Evolutionary conservation across 2,329 filamentous ascomycete species (phyloP), one percentile per base, ranked within the genome.

Genomic region (Arthroderma uncinatum): DNA sequence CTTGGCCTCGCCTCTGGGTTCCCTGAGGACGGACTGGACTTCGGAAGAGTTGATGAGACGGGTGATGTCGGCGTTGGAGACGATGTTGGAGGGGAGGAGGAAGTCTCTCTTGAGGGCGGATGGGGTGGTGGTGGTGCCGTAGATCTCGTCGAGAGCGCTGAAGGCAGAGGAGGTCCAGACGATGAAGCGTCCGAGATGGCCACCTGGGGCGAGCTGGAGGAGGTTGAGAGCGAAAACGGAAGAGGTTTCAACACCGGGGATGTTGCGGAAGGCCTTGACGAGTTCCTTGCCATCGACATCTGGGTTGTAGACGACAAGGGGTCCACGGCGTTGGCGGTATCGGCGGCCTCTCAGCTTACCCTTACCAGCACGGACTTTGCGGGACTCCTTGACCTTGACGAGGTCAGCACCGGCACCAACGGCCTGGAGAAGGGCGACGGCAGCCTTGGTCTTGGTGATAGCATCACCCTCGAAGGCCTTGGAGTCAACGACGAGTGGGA

Each of bases 21-120:
- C 89, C 69, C 87, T 85, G 71, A 98, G 84, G 60, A 95, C 92
- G 77, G 86, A 88, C 86, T 98, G 93, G 76, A 97, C 87, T 81
- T 98, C 93, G 71, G 89, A 90, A 72, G 87, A 92, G 89, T 98
- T 98, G 87, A 98, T 98, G 73, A 98, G 84, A 78, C 94, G 93
- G 79, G 84, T 84, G 69, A 98, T 85, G 73, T 98, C 93, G 73
- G 93, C 84, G 83, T 98, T 92, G 71, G 87, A 82, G 74, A 98
- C 88, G 67, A 94, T 76, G 81, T 92, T 91, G 71, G 86, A 87
- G 65, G 93, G 93, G 67, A 98, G 85, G 71, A 95, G 83, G 87
- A 93, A 98, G 83, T 98, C 92, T 82, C 93, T 94, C 90, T 98
- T 98, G 73, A 95, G 85, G 64, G 87, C 85, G 53, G 91, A 92